Evolutionary conservation across 2,329 filamentous ascomycete genomes (phyloP).

Genomic region (Aspergillus clavatus): DNA sequence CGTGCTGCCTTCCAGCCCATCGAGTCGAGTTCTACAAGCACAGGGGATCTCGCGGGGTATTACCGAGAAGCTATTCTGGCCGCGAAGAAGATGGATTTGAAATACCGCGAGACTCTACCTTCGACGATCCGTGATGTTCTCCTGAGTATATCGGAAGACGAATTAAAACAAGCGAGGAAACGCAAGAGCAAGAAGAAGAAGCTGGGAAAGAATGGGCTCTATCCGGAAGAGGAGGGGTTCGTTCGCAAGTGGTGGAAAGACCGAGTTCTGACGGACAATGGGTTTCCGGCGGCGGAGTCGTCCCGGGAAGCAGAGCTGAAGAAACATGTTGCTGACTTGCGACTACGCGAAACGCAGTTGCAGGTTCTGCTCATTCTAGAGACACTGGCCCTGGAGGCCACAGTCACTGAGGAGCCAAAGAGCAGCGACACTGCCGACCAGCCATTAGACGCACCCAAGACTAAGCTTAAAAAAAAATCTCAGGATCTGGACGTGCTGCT

Average conservation of each 20-base stretch:
- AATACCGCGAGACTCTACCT: slow-evolving; percentile 44
- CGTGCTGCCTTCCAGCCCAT: slow-evolving; percentile 36
- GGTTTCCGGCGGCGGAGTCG: slow-evolving; percentile 21
- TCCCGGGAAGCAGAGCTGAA: slow-evolving; percentile 37
- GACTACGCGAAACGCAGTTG: slow-evolving; percentile 46
- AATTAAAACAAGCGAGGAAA: slow-evolving; percentile 22
- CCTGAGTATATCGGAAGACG: slow-evolving; percentile 35
- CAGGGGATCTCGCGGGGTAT: slow-evolving; percentile 31
- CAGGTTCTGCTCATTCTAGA: slow-evolving; percentile 49
- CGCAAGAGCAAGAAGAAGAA: slow-evolving; percentile 39
- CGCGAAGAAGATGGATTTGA: slow-evolving; percentile 45
- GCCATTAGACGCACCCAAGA: slow-evolving; percentile 13
- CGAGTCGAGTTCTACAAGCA: slow-evolving; percentile 18
- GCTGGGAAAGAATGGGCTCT: slow-evolving; percentile 45
- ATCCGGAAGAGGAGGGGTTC: slow-evolving; percentile 41
- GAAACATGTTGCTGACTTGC: slow-evolving; percentile 40
- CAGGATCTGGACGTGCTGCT: slow-evolving; percentile 42
- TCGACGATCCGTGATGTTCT: slow-evolving; percentile 35
- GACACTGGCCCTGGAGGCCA: slow-evolving; percentile 40
- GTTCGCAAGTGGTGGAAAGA: slow-evolving; percentile 45
- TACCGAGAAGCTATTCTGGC: slow-evolving; percentile 42
- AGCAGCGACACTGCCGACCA: slow-evolving; percentile 18
- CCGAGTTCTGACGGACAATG: slow-evolving; percentile 27
- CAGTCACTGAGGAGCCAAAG: slow-evolving; percentile 15
- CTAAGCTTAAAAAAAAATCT: slow-evolving; percentile 33